phyloP scores from a whole-genome alignment of 2,329 filamentous ascomycete genomes.

The Fusarium phyllophilum region DNA sequence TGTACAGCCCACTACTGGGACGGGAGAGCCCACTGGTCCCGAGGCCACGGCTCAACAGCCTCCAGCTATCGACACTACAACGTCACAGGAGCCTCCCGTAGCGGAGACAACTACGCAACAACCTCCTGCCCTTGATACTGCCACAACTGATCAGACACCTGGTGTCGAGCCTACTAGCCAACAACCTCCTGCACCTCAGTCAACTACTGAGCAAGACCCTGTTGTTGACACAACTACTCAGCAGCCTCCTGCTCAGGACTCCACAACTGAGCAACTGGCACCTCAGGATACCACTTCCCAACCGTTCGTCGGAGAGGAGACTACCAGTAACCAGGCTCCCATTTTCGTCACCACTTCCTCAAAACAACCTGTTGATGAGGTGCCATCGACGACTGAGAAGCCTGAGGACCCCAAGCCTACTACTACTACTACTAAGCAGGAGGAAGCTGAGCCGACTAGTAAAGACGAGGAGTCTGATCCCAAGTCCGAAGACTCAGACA shows the following conservation, averaged over 20 bases:
- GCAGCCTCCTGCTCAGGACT: not conserved
- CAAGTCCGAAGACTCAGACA: not conserved
- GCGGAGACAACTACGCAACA: not conserved
- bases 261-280: not conserved
- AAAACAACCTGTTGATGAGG: not conserved
- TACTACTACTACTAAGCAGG: not conserved
- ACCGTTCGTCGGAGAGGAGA: not conserved
- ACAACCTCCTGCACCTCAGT: not conserved
- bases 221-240: not conserved
- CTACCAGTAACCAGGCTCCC: not conserved
- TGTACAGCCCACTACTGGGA: not conserved
- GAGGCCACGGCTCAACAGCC: not conserved
- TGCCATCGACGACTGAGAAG: not conserved
- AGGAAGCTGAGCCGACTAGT: not conserved
- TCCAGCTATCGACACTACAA: not conserved
- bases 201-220: not conserved
- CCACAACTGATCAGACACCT: not conserved
- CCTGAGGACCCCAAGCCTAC: not conserved
- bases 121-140: not conserved
- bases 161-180: not conserved
- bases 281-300: not conserved
- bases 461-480: not conserved
- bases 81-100: not conserved
- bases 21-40: not conserved
- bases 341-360: not conserved